Conservation (phyloP, 371 early-diverging fungal genomes). For the Neoconidiobolus thromboides region DNA sequence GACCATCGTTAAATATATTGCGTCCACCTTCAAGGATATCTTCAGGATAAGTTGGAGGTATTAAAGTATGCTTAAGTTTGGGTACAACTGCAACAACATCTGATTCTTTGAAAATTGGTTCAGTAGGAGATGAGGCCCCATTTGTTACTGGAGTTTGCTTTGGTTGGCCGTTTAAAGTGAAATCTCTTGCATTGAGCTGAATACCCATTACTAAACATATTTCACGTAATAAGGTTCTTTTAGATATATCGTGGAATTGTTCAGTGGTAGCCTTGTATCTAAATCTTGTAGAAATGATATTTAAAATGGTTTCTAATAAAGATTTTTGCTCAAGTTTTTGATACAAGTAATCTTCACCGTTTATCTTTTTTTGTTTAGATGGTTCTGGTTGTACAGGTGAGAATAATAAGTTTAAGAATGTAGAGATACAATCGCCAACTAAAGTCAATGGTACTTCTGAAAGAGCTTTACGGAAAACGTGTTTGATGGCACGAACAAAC, state of each 20-base stretch:
- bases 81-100: conserved; percentile 72
- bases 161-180: not conserved
- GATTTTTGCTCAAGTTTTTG: conserved; percentile 33
- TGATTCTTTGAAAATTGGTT: conserved; percentile 27
- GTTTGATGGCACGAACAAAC: conserved; percentile 68
- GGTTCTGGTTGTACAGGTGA: conserved; percentile 30
- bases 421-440: conserved; percentile 43
- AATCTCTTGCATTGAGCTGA: conserved; percentile 49
- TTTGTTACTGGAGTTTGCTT: conserved; percentile 10
- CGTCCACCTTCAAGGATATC: conserved; percentile 71
- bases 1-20: conserved; percentile 37
- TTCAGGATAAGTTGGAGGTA: conserved; percentile 39
- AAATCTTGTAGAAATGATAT: conserved; percentile 51
- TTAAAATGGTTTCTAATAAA: conserved; percentile 28
- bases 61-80: conserved; percentile 52
- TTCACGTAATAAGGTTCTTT: conserved; percentile 57
- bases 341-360: conserved; percentile 15
- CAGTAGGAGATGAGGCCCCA: conserved; percentile 17
- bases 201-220: conserved; percentile 67
- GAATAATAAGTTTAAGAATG: conserved; percentile 66
- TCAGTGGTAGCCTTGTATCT: conserved; percentile 41
- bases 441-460: conserved; percentile 28
- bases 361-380: not conserved
- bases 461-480: conserved; percentile 50
- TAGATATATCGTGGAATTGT: conserved; percentile 22